A percentile compares a stretch with the other conserved stretches of the same genome.
These are phyloP conservation scores for Wickerhamomyces strasburgensis DNA, from an alignment of 805 yeast genomes.

Conservation along the genomic window DNA sequence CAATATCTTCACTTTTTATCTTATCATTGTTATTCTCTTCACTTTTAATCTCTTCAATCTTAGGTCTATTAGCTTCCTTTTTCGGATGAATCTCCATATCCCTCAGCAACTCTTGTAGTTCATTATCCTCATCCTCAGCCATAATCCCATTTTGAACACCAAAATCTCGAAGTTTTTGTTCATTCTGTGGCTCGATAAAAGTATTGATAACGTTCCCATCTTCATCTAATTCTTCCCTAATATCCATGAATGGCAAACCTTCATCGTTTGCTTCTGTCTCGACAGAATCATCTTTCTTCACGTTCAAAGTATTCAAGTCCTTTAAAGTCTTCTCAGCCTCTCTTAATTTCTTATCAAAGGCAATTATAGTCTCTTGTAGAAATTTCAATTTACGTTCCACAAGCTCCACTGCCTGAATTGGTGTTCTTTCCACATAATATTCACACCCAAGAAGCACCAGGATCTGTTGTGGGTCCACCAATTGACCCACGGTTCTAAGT, in stretches of 20 bases:
- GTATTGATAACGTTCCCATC: slow-evolving; percentile 61
- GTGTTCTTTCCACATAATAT: slow-evolving; percentile 33
- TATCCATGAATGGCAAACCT: slow-evolving; percentile 70
- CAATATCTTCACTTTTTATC: too few relatives aligned
- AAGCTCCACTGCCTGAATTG: slow-evolving; percentile 27
- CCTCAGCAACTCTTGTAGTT: slow-evolving; percentile 21
- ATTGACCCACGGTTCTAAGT: slow-evolving; percentile 17
- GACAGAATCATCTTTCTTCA: slow-evolving; percentile 6
- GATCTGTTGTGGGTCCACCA: slow-evolving; percentile 20
- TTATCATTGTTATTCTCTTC: too few relatives aligned
- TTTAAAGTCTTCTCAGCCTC: slow-evolving; percentile 33
- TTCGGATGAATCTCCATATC: slow-evolving; percentile 3
- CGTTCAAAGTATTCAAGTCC: slow-evolving; percentile 26
- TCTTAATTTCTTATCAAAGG: slow-evolving; percentile 34
- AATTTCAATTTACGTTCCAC: slow-evolving; percentile 25
- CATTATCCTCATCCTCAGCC: slow-evolving; percentile 15
- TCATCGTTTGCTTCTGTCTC: slow-evolving; percentile 29
- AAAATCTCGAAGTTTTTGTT: slow-evolving; percentile 21
- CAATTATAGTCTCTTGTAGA: slow-evolving; percentile 34
- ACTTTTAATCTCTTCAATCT: too few relatives aligned
- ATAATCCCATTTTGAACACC: slow-evolving; percentile 14
- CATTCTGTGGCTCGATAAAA: slow-evolving; percentile 36
- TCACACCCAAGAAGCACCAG: slow-evolving; percentile 36
- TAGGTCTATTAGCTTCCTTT: too few relatives aligned
- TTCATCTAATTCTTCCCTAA: slow-evolving; percentile 79